Conservation (phyloP, 345 rosid species). For the Psidium friedrichsthalianum region DNA sequence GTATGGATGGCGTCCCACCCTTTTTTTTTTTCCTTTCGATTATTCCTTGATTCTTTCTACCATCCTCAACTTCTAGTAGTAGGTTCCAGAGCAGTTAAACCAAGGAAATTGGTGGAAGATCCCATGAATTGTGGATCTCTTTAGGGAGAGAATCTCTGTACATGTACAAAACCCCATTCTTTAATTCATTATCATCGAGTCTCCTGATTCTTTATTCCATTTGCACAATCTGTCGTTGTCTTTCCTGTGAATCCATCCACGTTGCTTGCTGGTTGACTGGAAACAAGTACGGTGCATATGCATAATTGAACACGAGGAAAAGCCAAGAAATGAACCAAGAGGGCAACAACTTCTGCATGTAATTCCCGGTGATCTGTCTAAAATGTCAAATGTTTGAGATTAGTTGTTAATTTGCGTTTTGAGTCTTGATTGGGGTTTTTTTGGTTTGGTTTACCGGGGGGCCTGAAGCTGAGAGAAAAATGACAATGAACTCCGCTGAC, state of each 20-base stretch:
- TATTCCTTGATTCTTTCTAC: not conserved
- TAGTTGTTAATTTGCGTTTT: not conserved
- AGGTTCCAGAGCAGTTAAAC: not conserved
- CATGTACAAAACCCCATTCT: slow-evolving; percentile 2
- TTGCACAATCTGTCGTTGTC: not conserved
- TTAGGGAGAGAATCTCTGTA: not conserved
- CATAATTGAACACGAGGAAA: not conserved
- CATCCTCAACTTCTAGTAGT: not conserved
- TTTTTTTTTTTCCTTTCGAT: not conserved
- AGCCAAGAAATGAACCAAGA: not conserved
- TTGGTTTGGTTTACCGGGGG: no score
- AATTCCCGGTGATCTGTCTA: not conserved
- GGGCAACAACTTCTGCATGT: not conserved
- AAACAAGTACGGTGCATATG: not conserved
- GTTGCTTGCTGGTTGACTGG: not conserved
- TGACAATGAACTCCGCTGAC: not conserved
- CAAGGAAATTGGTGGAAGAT: not conserved
- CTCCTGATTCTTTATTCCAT: not conserved
- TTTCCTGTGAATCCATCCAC: not conserved
- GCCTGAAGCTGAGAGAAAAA: not conserved
- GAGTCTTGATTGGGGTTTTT: not conserved
- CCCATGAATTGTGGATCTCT: slow-evolving; percentile 6
- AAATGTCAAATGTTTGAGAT: not conserved
- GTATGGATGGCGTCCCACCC: not conserved
- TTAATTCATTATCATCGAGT: not conserved